Evolutionary conservation across 2,329 filamentous ascomycete species (phyloP).

Genomic region (Furcasterigmium furcatum): DNA sequence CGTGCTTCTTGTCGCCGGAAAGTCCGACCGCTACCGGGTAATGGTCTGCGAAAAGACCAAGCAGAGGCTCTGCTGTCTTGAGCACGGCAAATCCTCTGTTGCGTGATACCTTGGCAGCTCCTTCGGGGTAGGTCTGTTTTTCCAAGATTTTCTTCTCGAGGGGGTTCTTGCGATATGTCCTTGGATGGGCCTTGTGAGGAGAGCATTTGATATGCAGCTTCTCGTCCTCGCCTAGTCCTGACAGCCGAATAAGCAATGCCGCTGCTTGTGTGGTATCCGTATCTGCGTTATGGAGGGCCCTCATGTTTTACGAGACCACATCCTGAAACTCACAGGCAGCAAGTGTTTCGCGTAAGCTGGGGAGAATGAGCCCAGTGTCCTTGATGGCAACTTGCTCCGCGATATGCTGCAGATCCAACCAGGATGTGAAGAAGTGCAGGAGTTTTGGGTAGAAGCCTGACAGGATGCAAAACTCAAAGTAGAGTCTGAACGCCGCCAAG

Average conservation of each 20-base stretch:
- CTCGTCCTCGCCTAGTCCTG: neutral
- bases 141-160: neutral
- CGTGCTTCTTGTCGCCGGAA: neutral
- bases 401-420: conserved; percentile 1
- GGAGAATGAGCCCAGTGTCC: neutral
- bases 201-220: neutral
- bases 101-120: neutral
- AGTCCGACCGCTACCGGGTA: neutral
- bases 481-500: neutral
- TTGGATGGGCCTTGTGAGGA: neutral
- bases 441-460: neutral
- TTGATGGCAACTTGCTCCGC: neutral
- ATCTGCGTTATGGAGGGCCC: neutral
- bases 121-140: neutral
- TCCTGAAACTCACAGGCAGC: neutral
- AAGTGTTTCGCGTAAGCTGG: neutral
- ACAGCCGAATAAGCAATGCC: neutral
- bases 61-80: neutral
- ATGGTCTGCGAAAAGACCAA: neutral
- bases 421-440: neutral
- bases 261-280: conserved; percentile 1
- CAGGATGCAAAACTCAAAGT: neutral
- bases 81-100: neutral
- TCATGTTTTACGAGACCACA: neutral
- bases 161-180: neutral